Evolutionary conservation across 805 yeast genomes (phyloP).

Genomic region (Suhomyces emberorum): DNA sequence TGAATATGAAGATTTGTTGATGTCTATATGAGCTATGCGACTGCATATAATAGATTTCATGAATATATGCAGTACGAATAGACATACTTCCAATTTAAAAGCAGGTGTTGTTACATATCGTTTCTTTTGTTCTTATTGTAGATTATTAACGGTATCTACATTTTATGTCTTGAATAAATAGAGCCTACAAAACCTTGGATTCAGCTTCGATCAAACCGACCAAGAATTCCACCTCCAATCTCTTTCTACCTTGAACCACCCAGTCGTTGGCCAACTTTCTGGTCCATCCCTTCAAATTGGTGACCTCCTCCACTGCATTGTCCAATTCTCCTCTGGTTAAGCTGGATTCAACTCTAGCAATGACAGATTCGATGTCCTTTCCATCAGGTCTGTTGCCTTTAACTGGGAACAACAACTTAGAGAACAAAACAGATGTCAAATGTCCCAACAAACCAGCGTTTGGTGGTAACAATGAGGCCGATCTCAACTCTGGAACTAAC

Average conservation of each 20-base stretch:
- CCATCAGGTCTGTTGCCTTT: slow-evolving; percentile 72
- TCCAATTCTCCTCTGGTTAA: slow-evolving; percentile 74
- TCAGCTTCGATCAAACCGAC: slow-evolving; percentile 67
- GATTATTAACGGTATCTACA: too few species aligned
- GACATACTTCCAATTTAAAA: too few species aligned
- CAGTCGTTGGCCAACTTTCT: slow-evolving; percentile 88
- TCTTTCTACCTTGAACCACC: slow-evolving; percentile 85
- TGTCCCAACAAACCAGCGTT: slow-evolving; percentile 96
- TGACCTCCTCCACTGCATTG: slow-evolving; percentile 89
- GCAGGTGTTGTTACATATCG: too few species aligned
- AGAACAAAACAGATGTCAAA: slow-evolving; percentile 72
- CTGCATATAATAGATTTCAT: too few species aligned
- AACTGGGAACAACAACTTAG: slow-evolving; percentile 72
- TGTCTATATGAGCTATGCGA: too few species aligned
- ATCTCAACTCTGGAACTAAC: slow-evolving; percentile 80
- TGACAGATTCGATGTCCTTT: slow-evolving; percentile 81
- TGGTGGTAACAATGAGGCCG: slow-evolving; percentile 86
- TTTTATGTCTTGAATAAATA: background rate
- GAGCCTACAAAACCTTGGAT: slow-evolving; percentile 37
- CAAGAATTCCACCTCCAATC: slow-evolving; percentile 83
- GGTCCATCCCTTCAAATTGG: slow-evolving; percentile 88
- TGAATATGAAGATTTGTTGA: background rate
- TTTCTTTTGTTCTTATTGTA: too few species aligned
- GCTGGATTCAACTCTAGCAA: slow-evolving; percentile 79
- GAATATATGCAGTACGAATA: too few species aligned